Conservation (phyloP, 345 rosid species). For the Pistacia atlantica region DNA sequence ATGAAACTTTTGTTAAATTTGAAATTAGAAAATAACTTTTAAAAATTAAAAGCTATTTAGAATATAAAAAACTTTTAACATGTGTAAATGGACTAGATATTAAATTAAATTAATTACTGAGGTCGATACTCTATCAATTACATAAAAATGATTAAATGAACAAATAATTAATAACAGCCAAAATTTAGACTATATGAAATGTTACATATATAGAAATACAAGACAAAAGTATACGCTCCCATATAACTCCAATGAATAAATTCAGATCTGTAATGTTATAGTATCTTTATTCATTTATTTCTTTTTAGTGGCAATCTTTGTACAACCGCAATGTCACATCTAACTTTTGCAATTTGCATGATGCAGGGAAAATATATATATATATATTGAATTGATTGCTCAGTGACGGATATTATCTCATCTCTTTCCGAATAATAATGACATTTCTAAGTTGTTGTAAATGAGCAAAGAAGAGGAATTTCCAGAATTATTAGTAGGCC, state of each 20-base stretch:
- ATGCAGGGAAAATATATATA: neutral
- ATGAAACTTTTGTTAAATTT: too few relatives aligned
- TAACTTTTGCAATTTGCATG: constrained; percentile 9
- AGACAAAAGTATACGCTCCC: neutral
- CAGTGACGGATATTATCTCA: neutral
- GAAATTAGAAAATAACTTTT: too few relatives aligned
- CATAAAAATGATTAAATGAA: too few relatives aligned
- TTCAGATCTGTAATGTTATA: neutral
- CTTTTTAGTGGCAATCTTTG: neutral
- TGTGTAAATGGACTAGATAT: too few relatives aligned
- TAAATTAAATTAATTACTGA: too few relatives aligned
- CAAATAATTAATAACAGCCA: neutral
- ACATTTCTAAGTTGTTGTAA: constrained; percentile 4
- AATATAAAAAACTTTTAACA: too few relatives aligned
- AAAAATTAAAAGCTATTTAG: too few relatives aligned
- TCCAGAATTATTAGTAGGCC: neutral
- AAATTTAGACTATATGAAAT: neutral
- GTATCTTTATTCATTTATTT: neutral
- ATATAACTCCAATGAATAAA: neutral
- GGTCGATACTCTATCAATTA: too few relatives aligned
- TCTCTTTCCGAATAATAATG: neutral
- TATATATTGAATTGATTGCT: constrained; percentile 1
- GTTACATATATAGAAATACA: neutral
- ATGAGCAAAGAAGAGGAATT: neutral
- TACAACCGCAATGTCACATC: constrained; percentile 2